Evolutionary conservation across 1,139 yeast genomes (phyloP), one percentile per base, ranked within the genome.

Genomic region (Candida tropicalis): DNA sequence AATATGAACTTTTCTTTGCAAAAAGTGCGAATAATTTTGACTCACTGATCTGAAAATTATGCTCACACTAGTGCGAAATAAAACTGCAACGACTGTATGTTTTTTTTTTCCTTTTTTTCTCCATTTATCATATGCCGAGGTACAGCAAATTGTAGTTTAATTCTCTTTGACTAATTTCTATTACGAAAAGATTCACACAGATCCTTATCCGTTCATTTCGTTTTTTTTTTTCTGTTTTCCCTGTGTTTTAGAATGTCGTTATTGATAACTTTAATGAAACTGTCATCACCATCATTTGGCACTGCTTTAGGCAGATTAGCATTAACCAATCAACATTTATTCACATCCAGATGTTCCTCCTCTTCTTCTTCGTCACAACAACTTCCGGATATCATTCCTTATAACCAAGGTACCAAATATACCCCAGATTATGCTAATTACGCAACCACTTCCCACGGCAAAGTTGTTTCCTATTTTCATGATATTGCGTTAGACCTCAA

Each of bases 401-500:
- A 59, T 3, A 54, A 56, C 34, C 63, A 57, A 36, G 78, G 77
- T 2, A 49, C 66, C 25, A 72, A 71, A 49, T 69, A 56, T 49
- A 58, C 76, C 1, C 13, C 62, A 3, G 59, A 53, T 32, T 73
- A 56, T 56, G 60, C 63, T 41, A 63, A 66, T 40, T 73, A 68
- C 49, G 73, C 70, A 63, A 87, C 87, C 33, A 80, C 79, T 75
- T 12, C 38, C 1, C 87, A 87, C 35, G 32, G 41, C 1, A 77
- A 84, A 62, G 80, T 87, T 47, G 69, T 82, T 46, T 85, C 91
- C 39, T 83, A 86, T 49, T 84, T 85, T 78, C 95, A 86, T 58
- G 93, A 87, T 61, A 73, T 86, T 39, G 89, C 91, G 39, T 67
- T 86, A 49, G 82, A 75, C 52, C 81, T 89, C 32, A 84, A 85